Evolutionary conservation across 192 early-diverging fungal genomes (phyloP), one percentile per base, ranked within the genome.

Genomic region (Chytriomyces confervae): DNA sequence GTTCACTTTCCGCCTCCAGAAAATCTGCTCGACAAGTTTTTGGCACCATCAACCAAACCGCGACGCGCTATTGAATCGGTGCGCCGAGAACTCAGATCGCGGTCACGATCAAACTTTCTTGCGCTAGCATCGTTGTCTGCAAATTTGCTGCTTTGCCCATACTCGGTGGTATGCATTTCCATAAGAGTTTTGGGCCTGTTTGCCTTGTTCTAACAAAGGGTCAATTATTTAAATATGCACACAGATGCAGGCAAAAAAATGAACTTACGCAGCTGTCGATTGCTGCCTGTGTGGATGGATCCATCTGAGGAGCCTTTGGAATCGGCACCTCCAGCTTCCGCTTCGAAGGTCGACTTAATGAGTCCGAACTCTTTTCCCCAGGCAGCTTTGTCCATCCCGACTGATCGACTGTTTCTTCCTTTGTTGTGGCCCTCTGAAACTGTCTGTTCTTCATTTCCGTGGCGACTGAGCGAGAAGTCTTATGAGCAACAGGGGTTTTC

Each of bases 381-480:
- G 79, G 79, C 0, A 77, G 44, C 20, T 44, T 47, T 24, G 75
- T 77, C 79, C 79, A 80, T 7, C 24, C 66, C 50, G 66, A 63
- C 53, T 75, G 71, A 75, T 80, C 79, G 7, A 80, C 20, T 2
- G 7, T 10, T 43, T 67, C 61, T 27, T 73, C 62, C 62, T 80
- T 75, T 36, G 16, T 24, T 6, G 51, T 61, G 5, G 71, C 43
- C 62, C 75, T 24, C 27, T n/a, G 27, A 57, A 80, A 80, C 29
- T 69, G 67, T n/a, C 79, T 80, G 43, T 46, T 27, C 74, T 80
- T 76, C 66, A 80, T 69, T 44, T 76, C 73, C 46, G 67, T 66
- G 7, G 63, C 72, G 16, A 72, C 77, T 79, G 24, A 27, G 24
- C 24, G 24, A 27, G 24, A 27, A 27, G 24, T 27, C 24, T 27